Conservation (phyloP, 768 basidiomycete species). For the Leccinum variicolor region DNA sequence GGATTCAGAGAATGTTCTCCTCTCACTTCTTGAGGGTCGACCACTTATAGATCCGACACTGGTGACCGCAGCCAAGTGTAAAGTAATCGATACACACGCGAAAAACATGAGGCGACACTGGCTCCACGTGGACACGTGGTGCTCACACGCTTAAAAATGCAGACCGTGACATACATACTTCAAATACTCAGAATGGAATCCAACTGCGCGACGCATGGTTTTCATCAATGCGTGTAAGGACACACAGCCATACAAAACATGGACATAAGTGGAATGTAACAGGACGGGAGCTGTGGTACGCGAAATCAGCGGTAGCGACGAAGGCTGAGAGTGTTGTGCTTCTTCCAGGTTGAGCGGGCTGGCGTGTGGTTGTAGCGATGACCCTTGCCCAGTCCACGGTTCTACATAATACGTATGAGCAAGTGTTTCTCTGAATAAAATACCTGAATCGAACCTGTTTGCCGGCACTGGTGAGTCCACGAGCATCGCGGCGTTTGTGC, state of each 20-base stretch:
- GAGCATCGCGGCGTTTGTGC: constrained; percentile 97
- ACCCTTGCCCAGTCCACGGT: constrained; percentile 97
- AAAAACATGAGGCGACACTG: constrained; percentile 16
- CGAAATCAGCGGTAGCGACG: constrained; percentile 73
- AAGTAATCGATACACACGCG: constrained; percentile 14
- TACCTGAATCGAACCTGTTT: constrained; percentile 67
- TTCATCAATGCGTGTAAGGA: constrained; percentile 11
- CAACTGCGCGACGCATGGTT: constrained; percentile 7
- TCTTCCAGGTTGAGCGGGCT: constrained; percentile 90
- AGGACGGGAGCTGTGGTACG: not conserved
- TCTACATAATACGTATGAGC: constrained; percentile 43
- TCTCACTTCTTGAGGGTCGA: not conserved
- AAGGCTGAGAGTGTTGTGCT: constrained; percentile 95
- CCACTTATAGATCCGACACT: not conserved
- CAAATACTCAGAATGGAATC: not conserved
- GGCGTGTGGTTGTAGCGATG: constrained; percentile 92
- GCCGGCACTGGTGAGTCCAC: constrained; percentile 94
- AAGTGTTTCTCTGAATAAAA: not conserved
- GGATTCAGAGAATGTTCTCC: constrained; percentile 4
- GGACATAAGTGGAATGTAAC: constrained; percentile 17
- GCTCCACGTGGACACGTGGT: not conserved
- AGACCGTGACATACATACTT: not conserved
- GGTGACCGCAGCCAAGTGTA: constrained; percentile 11
- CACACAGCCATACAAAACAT: constrained; percentile 30
- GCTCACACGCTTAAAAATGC: not conserved